Evolutionary conservation across 192 early-diverging fungal species (phyloP).

Genomic region (Backusella luteola): DNA sequence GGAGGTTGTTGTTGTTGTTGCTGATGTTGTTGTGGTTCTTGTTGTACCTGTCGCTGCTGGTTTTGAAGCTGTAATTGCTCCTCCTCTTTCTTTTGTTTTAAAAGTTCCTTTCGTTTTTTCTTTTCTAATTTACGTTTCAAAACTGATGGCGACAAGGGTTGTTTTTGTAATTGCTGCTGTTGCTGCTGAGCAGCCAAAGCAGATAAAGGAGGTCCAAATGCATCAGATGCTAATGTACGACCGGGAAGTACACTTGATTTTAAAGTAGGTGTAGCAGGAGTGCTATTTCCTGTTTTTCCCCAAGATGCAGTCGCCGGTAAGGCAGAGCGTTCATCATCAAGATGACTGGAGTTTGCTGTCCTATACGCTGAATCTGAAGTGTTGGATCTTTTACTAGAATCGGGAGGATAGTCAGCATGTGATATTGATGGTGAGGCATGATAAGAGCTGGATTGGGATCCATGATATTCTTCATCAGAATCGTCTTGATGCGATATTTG

Average conservation of each 20-base stretch:
- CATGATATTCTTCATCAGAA: slow-evolving; percentile 9
- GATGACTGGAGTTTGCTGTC: background rate
- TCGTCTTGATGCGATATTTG: slow-evolving; percentile 28
- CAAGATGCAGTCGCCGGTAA: slow-evolving; percentile 61
- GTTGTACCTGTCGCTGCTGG: background rate
- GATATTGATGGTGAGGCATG: slow-evolving; percentile 4
- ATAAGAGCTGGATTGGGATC: background rate
- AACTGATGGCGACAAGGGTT: slow-evolving; percentile 6
- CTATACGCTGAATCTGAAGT: background rate
- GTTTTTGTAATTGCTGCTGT: slow-evolving; percentile 14
- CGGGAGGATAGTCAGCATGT: slow-evolving; percentile 10
- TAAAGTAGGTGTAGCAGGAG: slow-evolving; percentile 31
- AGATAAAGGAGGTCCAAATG: slow-evolving; percentile 40
- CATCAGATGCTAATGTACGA: slow-evolving; percentile 36
- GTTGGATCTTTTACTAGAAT: slow-evolving; percentile 7
- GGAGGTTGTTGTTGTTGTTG: background rate
- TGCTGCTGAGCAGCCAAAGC: slow-evolving; percentile 31
- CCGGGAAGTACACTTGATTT: slow-evolving; percentile 23
- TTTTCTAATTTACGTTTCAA: slow-evolving; percentile 29
- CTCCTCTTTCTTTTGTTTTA: slow-evolving; percentile 11
- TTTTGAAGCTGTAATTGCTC: background rate
- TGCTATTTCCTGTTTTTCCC: slow-evolving; percentile 41
- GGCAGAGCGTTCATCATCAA: slow-evolving; percentile 42
- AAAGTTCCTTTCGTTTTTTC: slow-evolving; percentile 30
- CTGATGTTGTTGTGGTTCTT: background rate